Conservation (phyloP, 1,284 basidiomycete species). For the Hypsizygus ulmarius region DNA sequence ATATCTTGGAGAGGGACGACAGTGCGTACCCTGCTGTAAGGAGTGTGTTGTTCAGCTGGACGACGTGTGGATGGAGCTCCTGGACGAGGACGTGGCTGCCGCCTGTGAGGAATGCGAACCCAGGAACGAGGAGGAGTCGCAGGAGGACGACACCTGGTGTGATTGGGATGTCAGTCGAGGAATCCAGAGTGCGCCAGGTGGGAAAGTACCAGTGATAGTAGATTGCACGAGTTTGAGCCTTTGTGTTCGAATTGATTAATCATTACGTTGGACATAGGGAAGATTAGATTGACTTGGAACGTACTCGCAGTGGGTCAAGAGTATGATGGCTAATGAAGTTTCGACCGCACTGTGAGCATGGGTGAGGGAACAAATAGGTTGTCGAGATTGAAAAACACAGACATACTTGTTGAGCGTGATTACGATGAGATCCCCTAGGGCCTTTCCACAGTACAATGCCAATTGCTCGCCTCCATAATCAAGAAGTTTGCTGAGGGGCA, state of each 20-base stretch:
- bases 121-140: constrained; percentile 60
- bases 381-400: neutral
- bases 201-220: constrained; percentile 48
- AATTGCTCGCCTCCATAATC: constrained; percentile 64
- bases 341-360: constrained; percentile 44
- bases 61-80: constrained; percentile 44
- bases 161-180: neutral
- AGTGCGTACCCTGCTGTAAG: constrained; percentile 58
- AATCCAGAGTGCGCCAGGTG: neutral
- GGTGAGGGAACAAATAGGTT: constrained; percentile 1
- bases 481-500: constrained; percentile 55
- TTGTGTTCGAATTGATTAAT: neutral
- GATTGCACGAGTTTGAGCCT: constrained; percentile 57
- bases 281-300: constrained; percentile 23
- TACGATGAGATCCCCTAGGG: constrained; percentile 55
- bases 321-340: constrained; percentile 63
- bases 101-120: constrained; percentile 56
- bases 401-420: constrained; percentile 63
- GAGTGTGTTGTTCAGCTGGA: constrained; percentile 62
- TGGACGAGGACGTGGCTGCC: constrained; percentile 48
- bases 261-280: neutral
- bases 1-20: neutral
- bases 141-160: constrained; percentile 54
- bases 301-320: constrained; percentile 63
- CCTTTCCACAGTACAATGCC: constrained; percentile 53